Percentiles rank a stretch among this genome's conserved stretches.
Conservation (phyloP, 306 rosid genomes). For the peach (Prunus persica) region DNA sequence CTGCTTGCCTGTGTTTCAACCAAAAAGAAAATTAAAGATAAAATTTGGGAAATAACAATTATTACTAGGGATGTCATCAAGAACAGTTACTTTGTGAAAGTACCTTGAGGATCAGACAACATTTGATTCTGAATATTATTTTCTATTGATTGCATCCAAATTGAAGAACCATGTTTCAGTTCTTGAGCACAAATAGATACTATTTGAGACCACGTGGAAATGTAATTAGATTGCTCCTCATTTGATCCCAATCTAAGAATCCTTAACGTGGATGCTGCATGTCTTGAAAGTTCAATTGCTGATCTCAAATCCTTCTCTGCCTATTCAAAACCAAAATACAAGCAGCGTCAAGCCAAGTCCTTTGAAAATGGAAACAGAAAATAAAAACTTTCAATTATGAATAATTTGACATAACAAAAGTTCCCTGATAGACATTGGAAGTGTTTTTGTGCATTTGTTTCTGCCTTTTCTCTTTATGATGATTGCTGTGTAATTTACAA, state of each 20-base stretch:
- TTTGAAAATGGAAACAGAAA: neutral
- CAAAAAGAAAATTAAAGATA: constrained; percentile 8
- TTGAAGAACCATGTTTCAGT: constrained; percentile 68
- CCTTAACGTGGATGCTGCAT: constrained; percentile 49
- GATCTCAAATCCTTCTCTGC: constrained; percentile 66
- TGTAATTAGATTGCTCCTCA: constrained; percentile 66
- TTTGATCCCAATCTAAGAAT: constrained; percentile 62
- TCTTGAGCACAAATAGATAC: constrained; percentile 63
- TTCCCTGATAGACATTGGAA: neutral
- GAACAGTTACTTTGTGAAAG: neutral
- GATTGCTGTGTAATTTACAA: neutral
- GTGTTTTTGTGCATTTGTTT: neutral
- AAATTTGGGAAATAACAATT: neutral
- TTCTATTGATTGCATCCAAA: constrained; percentile 68
- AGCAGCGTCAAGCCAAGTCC: constrained; percentile 30
- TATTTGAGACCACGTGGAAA: constrained; percentile 64
- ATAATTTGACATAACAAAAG: neutral
- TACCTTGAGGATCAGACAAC: constrained; percentile 67
- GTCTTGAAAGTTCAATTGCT: constrained; percentile 67
- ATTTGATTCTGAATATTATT: constrained; percentile 49
- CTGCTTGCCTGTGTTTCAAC: constrained; percentile 46
- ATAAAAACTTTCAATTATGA: neutral
- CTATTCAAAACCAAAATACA: constrained; percentile 41
- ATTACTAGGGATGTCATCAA: neutral
- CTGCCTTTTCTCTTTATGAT: neutral